Conservation (phyloP, 257 asterid genomes). For the Solanum microdontum region DNA sequence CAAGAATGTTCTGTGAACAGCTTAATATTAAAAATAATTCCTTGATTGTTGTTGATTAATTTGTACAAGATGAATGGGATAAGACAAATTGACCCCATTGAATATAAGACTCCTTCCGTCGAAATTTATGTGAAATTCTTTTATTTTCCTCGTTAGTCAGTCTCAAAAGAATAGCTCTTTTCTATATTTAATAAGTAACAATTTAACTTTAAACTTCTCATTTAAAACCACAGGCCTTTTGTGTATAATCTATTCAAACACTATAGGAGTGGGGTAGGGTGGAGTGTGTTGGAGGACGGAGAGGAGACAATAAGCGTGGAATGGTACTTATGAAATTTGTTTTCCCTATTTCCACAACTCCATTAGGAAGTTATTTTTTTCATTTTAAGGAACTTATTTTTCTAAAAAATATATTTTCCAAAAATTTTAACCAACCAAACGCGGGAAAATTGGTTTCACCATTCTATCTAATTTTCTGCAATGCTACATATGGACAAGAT, state of each 20-base stretch:
- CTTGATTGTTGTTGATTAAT: background rate
- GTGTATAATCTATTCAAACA: background rate
- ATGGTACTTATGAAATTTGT: background rate
- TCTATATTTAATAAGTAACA: background rate
- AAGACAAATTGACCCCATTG: background rate
- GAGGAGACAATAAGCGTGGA: background rate
- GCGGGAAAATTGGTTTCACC: background rate
- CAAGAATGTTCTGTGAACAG: background rate
- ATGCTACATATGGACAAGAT: background rate
- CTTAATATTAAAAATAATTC: background rate
- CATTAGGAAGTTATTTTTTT: background rate
- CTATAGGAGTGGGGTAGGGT: background rate
- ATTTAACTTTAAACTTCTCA: background rate
- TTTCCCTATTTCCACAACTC: background rate
- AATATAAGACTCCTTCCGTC: background rate
- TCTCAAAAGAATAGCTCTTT: background rate
- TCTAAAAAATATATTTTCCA: background rate
- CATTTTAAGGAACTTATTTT: background rate
- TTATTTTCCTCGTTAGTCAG: background rate
- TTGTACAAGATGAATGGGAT: background rate
- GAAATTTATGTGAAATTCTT: background rate
- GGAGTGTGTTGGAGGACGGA: background rate
- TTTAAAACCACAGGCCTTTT: background rate
- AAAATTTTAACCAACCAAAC: background rate
- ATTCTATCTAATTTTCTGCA: background rate